Evolutionary conservation across 306 rosid genomes (phyloP).

Genomic region (Carpinus viminea): DNA sequence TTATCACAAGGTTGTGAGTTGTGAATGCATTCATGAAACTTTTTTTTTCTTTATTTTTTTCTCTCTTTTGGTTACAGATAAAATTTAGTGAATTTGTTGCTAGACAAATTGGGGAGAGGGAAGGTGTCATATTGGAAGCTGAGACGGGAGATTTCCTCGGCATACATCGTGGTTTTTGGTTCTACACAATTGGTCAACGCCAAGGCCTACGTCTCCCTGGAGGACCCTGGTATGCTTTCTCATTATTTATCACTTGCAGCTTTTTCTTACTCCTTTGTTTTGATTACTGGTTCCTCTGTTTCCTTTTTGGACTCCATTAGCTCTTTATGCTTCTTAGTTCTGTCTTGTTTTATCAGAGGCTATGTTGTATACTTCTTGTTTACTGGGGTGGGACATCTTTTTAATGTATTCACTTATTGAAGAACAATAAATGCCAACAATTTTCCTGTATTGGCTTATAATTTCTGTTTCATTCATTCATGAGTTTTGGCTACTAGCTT

Average conservation of each 20-base stretch:
- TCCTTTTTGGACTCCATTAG: slow-evolving; percentile 3
- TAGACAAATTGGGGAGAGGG: slow-evolving; percentile 84
- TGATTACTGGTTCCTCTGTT: neutral
- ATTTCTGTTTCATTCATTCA: neutral
- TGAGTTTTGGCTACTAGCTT: neutral
- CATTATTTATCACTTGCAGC: neutral
- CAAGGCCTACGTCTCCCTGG: slow-evolving; percentile 88
- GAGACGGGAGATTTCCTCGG: slow-evolving; percentile 95
- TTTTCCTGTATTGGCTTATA: neutral
- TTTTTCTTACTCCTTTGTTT: neutral
- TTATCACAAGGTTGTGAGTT: slow-evolving; percentile 17
- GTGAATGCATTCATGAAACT: slow-evolving; percentile 15
- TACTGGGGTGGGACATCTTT: neutral
- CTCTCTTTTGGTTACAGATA: slow-evolving; percentile 48
- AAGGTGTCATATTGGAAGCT: slow-evolving; percentile 91
- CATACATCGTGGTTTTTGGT: slow-evolving; percentile 89
- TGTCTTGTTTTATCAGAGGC: neutral
- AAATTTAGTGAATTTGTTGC: slow-evolving; percentile 92
- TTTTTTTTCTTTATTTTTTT: neutral
- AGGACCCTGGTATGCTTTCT: slow-evolving; percentile 82
- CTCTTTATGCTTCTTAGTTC: neutral
- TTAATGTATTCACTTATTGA: neutral
- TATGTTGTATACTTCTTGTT: neutral
- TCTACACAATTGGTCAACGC: slow-evolving; percentile 94
- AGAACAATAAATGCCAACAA: neutral